phyloP scores from a whole-genome alignment of 345 rosid species.

The Nasturtium officinale region DNA sequence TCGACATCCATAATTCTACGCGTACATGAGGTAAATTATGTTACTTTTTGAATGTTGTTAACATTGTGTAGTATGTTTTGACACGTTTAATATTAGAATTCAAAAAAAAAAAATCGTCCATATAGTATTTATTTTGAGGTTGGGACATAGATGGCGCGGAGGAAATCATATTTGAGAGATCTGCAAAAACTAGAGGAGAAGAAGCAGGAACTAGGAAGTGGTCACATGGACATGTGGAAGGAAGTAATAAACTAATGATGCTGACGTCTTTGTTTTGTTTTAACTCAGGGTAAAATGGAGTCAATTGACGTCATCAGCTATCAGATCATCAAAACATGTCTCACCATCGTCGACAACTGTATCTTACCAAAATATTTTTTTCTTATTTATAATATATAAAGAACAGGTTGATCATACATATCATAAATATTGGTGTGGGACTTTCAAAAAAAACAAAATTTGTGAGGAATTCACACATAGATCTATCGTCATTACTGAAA shows the following conservation, averaged over 20 bases:
- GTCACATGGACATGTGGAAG: constrained; percentile 23
- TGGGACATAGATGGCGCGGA: constrained; percentile 17
- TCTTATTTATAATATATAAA: not conserved
- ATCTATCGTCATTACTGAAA: not conserved
- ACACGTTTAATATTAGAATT: not conserved
- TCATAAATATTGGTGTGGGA: not conserved
- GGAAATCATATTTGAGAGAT: not conserved
- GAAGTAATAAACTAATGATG: constrained; percentile 31
- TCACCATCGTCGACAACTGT: constrained; percentile 33
- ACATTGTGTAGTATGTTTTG: not conserved
- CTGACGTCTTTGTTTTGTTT: constrained; percentile 29
- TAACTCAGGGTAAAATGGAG: constrained; percentile 27
- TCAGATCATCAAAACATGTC: constrained; percentile 41
- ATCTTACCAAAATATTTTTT: constrained; percentile 24
- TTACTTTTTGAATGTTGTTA: not conserved
- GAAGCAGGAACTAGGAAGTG: constrained; percentile 11
- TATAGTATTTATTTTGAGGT: not conserved
- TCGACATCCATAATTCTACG: not conserved
- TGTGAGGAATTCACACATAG: not conserved
- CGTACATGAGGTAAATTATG: not conserved
- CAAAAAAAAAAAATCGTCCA: no score
- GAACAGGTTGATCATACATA: not conserved
- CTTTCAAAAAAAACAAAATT: not conserved
- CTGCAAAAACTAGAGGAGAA: no score
- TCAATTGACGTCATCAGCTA: constrained; percentile 39